Evolutionary conservation across 2,329 filamentous ascomycete genomes (phyloP), one percentile per base, ranked within the genome.

Genomic region (Escovopsis sp.): DNA sequence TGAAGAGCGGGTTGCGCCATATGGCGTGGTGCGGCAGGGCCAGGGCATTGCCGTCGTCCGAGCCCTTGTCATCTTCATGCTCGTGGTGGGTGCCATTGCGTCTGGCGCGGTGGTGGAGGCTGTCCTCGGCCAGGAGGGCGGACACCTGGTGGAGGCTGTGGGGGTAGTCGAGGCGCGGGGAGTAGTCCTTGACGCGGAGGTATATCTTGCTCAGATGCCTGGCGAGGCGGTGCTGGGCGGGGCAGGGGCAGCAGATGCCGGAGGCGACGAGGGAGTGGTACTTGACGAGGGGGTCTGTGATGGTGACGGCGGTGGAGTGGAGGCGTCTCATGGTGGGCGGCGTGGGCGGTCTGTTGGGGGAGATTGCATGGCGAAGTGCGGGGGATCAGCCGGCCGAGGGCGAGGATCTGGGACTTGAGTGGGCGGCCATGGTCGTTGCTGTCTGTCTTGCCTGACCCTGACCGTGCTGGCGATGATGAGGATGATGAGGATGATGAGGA

Each of bases 131-230:
- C 31, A 70, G 49, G 26, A 56, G 57, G 5, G 67, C 67, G 5
- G 67, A 67, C 19, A 84, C 63, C 42, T 74, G 72, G 30, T 68
- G 66, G 2, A 90, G 62, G 19, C 73, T 69, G 41, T 73, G 62
- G 21, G 67, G 68, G 50, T 87, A 87, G 48, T 85, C 78, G 11
- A 69, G 46, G 32, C 75, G 69, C 0, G 82, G 83, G 26, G 79
- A 71, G 55, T 90, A 88, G 53, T 88, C 81, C 50, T 83, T 86
- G 28, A 88, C 61, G 3, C 76, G 68, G 27, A 72, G 61, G 46
- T 90, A 88, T 10, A 88, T 65, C 50, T 83, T 81, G 45, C 83
- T 79, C 2, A 88, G 64, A 54, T 88, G 79, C 28, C 83, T 65
- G 5, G 82, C 82, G 6, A 84, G 62, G 15, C 79, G 70, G 53